Evolutionary conservation across 1,284 basidiomycete genomes (phyloP).

Genomic region (Pseudozyma hubeiensis): DNA sequence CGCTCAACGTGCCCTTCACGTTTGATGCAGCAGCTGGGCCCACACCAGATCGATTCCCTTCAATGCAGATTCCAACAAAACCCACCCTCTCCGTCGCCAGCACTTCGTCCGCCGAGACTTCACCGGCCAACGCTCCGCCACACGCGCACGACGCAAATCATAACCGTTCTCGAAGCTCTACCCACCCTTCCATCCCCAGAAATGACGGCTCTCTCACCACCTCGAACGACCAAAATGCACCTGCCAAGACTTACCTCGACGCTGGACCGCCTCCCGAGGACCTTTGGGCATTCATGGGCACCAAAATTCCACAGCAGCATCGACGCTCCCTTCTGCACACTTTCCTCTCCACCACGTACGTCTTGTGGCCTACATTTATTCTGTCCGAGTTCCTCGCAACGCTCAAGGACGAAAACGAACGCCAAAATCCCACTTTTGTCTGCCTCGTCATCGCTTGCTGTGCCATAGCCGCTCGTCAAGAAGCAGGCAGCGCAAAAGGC

Average conservation of each 20-base stretch:
- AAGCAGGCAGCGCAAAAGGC: slow-evolving; percentile 49
- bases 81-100: slow-evolving; percentile 33
- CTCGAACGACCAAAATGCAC: slow-evolving; percentile 15
- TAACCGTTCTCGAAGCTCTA: slow-evolving; percentile 17
- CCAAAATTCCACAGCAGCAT: slow-evolving; percentile 48
- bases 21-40: slow-evolving; percentile 42
- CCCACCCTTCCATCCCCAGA: slow-evolving; percentile 9
- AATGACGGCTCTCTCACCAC: slow-evolving; percentile 1
- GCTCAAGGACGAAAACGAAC: slow-evolving; percentile 39
- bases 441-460: slow-evolving; percentile 50
- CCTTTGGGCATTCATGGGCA: slow-evolving; percentile 46
- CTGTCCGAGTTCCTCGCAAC: slow-evolving; percentile 47
- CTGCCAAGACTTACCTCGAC: slow-evolving; percentile 34
- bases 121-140: slow-evolving; percentile 21
- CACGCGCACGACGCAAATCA: slow-evolving; percentile 4
- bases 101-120: slow-evolving; percentile 44
- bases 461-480: slow-evolving; percentile 45
- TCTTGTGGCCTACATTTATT: slow-evolving; percentile 51
- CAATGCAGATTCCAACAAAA: slow-evolving; percentile 36
- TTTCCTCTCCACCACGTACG: slow-evolving; percentile 51
- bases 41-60: slow-evolving; percentile 26
- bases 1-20: slow-evolving; percentile 47
- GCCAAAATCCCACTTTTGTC: slow-evolving; percentile 43
- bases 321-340: slow-evolving; percentile 46
- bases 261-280: slow-evolving; percentile 39